phyloP scores from a whole-genome alignment of 2,329 filamentous ascomycete genomes.

The Hysterium pulicare region DNA sequence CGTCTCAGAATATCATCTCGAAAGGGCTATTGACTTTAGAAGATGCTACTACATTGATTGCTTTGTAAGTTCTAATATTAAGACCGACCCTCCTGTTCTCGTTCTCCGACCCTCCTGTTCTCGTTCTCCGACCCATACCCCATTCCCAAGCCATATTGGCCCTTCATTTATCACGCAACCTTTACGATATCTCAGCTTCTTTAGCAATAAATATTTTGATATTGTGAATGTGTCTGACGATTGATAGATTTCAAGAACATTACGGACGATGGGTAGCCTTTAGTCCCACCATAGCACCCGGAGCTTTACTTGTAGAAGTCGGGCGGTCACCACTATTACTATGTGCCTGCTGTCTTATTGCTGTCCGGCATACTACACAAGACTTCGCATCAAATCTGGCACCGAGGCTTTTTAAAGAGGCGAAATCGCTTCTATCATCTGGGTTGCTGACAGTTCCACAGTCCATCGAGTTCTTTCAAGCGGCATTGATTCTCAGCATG shows the following conservation, averaged over 20 bases:
- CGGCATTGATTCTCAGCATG: conserved; percentile 41
- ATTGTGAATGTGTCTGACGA: background rate
- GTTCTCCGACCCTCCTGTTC: no score
- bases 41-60: conserved; percentile 19
- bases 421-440: conserved; percentile 24
- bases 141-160: no score
- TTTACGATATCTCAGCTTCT: no score
- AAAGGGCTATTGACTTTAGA: conserved; percentile 18
- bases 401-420: conserved; percentile 38
- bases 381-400: conserved; percentile 35
- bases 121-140: no score
- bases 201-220: no score
- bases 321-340: conserved; percentile 39
- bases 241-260: conserved; percentile 33
- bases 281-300: conserved; percentile 22
- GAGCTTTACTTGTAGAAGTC: conserved; percentile 28
- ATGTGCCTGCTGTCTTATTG: conserved; percentile 40
- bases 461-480: conserved; percentile 44
- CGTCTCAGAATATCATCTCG: conserved; percentile 21
- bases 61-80: conserved; percentile 14
- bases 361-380: conserved; percentile 41
- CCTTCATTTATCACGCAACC: no score
- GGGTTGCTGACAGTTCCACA: conserved; percentile 39
- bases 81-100: no score
- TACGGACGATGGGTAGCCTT: conserved; percentile 45